Evolutionary conservation across 352 stramenopile genomes (phyloP).

Genomic region (Globisporangium cylindrosporum): DNA sequence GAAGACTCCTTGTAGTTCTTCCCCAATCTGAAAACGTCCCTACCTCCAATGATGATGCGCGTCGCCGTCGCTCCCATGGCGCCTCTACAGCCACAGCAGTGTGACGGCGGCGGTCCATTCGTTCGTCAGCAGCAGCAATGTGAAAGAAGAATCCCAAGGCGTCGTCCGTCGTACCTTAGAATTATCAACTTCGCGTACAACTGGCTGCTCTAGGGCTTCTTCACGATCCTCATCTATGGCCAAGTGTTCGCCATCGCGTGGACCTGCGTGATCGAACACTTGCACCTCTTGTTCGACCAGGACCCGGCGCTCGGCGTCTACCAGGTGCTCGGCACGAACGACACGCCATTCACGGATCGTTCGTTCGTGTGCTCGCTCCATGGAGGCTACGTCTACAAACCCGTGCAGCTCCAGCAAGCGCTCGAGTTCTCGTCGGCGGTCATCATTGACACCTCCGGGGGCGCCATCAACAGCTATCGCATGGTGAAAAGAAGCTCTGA

Average conservation of each 20-base stretch:
- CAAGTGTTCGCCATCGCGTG: neutral
- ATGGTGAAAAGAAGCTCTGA: neutral
- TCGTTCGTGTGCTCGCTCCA: slow-evolving; percentile 23
- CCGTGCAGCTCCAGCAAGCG: neutral
- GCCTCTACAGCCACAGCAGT: too few species aligned
- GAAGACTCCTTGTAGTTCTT: too few species aligned
- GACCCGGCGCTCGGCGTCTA: slow-evolving; percentile 11
- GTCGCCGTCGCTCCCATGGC: too few species aligned
- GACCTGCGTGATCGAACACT: neutral
- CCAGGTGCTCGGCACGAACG: slow-evolving; percentile 29
- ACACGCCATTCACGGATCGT: slow-evolving; percentile 39
- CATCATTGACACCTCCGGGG: neutral
- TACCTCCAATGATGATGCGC: too few species aligned
- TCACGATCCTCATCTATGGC: neutral
- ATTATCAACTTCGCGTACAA: neutral
- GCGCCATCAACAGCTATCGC: neutral
- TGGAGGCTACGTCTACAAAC: slow-evolving; percentile 19
- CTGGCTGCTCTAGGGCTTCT: neutral
- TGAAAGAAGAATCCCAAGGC: neutral
- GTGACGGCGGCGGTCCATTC: too few species aligned
- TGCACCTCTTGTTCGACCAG: slow-evolving; percentile 8
- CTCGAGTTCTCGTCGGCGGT: neutral
- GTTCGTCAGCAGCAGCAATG: neutral
- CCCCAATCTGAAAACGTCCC: too few species aligned
- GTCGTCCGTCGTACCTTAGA: neutral